These are phyloP conservation scores for Mycena vulgaris DNA, from an alignment of 768 basidiomycete species.

Conservation along the genomic window DNA sequence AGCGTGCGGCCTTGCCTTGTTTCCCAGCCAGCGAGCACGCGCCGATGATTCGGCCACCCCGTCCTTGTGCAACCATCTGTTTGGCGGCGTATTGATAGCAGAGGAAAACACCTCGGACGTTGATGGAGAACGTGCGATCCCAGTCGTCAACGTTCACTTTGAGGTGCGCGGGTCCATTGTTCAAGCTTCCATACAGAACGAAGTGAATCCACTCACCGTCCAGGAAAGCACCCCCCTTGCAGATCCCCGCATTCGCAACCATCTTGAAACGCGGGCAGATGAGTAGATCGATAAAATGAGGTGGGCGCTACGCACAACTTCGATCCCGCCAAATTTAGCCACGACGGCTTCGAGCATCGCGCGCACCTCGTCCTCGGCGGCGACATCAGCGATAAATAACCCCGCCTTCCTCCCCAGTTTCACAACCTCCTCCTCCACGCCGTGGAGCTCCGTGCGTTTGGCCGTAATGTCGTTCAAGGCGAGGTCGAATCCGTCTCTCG, in stretches of 20 bases:
- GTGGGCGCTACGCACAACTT: conserved; percentile 32
- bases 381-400: conserved; percentile 40
- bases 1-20: too few relatives aligned
- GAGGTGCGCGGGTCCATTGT: background rate
- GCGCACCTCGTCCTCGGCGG: conserved; percentile 42
- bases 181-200: too few relatives aligned
- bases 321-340: conserved; percentile 38
- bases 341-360: conserved; percentile 38
- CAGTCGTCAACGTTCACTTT: background rate
- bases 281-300: too few relatives aligned
- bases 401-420: conserved; percentile 32
- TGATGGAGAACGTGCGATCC: conserved; percentile 23
- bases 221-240: conserved; percentile 13
- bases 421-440: conserved; percentile 40
- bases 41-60: conserved; percentile 48
- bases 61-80: conserved; percentile 47
- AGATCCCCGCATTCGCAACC: conserved; percentile 31
- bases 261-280: conserved; percentile 2
- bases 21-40: conserved; percentile 48
- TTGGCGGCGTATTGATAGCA: conserved; percentile 46
- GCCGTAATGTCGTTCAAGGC: too few relatives aligned
- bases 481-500: too few relatives aligned
- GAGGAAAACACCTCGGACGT: conserved; percentile 26
- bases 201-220: conserved; percentile 9
- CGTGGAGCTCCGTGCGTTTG: conserved; percentile 34